Percentiles rank a stretch among this genome's conserved stretches.
Evolutionary conservation across 495 filamentous ascomycete species (phyloP).

Genomic region (Hypoxylon rickii): DNA sequence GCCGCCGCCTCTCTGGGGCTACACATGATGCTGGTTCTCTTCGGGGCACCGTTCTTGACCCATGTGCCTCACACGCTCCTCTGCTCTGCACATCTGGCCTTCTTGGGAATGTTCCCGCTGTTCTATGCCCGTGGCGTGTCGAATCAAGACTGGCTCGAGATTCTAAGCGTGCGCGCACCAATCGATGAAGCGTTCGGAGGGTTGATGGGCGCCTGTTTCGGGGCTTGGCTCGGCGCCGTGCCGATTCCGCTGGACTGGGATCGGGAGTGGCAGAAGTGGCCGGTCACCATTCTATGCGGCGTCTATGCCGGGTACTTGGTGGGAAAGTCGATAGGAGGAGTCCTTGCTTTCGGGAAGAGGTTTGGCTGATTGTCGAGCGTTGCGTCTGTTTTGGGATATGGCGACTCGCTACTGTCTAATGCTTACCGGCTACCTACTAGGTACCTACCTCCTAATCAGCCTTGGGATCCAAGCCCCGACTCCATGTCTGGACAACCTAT

Average conservation of each 20-base stretch:
- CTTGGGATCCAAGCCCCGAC: neutral
- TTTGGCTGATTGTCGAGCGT: constrained; percentile 20
- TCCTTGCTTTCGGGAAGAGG: constrained; percentile 45
- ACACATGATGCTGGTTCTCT: constrained; percentile 71
- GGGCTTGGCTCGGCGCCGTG: constrained; percentile 78
- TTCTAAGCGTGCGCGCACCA: constrained; percentile 59
- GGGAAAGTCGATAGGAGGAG: constrained; percentile 46
- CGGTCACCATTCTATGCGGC: constrained; percentile 73
- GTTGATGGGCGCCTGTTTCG: constrained; percentile 62
- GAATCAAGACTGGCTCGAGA: constrained; percentile 69
- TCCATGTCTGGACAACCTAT: neutral
- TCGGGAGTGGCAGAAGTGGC: constrained; percentile 97
- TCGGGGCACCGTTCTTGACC: constrained; percentile 88
- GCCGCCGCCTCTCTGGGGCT: constrained; percentile 62
- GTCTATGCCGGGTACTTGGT: constrained; percentile 47
- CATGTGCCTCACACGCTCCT: constrained; percentile 79
- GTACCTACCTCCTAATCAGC: neutral
- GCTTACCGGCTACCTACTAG: neutral
- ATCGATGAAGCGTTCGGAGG: constrained; percentile 74
- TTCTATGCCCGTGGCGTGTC: constrained; percentile 87
- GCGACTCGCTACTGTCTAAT: no score
- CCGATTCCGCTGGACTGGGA: constrained; percentile 96
- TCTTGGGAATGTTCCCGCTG: constrained; percentile 73
- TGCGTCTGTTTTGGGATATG: no score
- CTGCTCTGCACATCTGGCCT: constrained; percentile 76